phyloP scores from a whole-genome alignment of 2,329 filamentous ascomycete species.

The Zymoseptoria brevis region DNA sequence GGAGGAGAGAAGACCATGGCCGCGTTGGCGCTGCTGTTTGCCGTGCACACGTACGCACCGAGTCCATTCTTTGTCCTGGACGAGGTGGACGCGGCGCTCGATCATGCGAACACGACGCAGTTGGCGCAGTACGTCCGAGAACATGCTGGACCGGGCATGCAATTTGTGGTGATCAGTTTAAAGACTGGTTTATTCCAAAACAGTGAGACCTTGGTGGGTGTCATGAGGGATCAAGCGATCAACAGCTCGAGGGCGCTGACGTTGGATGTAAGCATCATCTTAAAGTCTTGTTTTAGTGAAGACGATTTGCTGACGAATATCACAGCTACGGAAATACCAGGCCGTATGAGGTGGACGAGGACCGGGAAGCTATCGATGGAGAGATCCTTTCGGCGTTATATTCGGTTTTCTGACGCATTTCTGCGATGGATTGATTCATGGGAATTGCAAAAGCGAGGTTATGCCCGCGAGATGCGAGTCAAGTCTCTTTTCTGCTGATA shows the following conservation, averaged over 20 bases:
- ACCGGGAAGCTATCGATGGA: background rate
- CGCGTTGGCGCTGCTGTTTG: conserved; percentile 89
- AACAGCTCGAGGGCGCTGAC: conserved; percentile 90
- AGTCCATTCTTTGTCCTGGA: conserved; percentile 96
- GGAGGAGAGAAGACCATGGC: conserved; percentile 99
- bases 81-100: conserved; percentile 95
- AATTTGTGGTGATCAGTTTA: conserved; percentile 95
- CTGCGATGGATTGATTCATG: background rate
- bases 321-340: conserved; percentile 11
- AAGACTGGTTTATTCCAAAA: conserved; percentile 95
- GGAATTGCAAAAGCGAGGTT: background rate
- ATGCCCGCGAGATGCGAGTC: too few relatives aligned
- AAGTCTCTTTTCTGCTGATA: too few relatives aligned
- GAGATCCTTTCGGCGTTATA: background rate
- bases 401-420: background rate
- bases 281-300: background rate
- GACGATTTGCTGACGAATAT: background rate
- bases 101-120: conserved; percentile 93
- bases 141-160: conserved; percentile 93
- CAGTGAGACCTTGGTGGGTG: conserved; percentile 88
- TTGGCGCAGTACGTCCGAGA: conserved; percentile 95
- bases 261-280: conserved; percentile 68
- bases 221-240: conserved; percentile 88
- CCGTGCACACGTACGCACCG: conserved; percentile 92
- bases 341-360: conserved; percentile 1